These are phyloP conservation scores for Clitopilus hobsonii DNA, from an alignment of 768 basidiomycete genomes.

Conservation along the genomic window DNA sequence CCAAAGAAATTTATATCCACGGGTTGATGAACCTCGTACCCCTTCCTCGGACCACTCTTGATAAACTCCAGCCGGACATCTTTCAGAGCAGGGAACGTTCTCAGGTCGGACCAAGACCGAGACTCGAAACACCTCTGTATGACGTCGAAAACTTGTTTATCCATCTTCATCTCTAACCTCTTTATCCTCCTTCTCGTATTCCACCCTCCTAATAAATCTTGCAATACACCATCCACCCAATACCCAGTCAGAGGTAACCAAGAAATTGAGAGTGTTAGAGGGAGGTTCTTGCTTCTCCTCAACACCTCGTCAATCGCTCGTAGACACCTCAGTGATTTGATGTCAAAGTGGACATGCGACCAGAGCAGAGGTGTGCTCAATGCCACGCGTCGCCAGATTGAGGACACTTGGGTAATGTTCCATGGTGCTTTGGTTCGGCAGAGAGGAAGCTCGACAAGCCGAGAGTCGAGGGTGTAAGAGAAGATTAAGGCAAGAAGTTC, in stretches of 20 bases:
- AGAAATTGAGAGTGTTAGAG: neutral
- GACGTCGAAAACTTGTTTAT: neutral
- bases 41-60: neutral
- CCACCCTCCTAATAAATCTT: neutral
- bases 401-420: slow-evolving; percentile 3
- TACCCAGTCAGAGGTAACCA: neutral
- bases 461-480: neutral
- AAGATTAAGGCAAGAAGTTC: slow-evolving; percentile 3
- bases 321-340: neutral
- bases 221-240: neutral
- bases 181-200: neutral
- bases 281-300: neutral
- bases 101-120: neutral
- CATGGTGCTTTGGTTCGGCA: neutral
- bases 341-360: slow-evolving; percentile 1
- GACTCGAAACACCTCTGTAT: neutral
- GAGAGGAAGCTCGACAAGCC: neutral
- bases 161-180: neutral
- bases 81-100: neutral
- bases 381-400: slow-evolving; percentile 5
- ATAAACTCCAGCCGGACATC: neutral
- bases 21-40: neutral
- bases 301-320: neutral
- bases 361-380: slow-evolving; percentile 6
- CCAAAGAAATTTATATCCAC: neutral